phyloP scores from a whole-genome alignment of 805 yeast genomes.

The Naumovozyma castellii region DNA sequence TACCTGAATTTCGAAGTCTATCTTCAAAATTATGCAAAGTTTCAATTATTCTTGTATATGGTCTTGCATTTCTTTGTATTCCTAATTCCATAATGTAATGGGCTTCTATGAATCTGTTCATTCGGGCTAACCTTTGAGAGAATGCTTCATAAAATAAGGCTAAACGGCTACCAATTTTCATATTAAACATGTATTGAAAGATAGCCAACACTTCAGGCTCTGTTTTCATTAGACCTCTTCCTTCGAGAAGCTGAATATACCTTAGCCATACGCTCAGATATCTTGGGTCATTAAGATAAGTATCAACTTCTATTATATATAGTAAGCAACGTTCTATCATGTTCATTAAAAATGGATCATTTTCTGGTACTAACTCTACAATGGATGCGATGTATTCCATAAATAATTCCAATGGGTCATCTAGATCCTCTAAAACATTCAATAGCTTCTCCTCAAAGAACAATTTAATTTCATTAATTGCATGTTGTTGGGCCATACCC shows the following conservation, averaged over 20 bases:
- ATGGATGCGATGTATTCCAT: conserved; percentile 68
- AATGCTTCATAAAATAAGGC: conserved; percentile 74
- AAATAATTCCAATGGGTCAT: conserved; percentile 75
- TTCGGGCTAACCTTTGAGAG: conserved; percentile 35
- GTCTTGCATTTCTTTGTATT: conserved; percentile 54
- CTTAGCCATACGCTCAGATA: conserved; percentile 75
- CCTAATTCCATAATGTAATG: conserved; percentile 15
- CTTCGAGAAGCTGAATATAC: conserved; percentile 40
- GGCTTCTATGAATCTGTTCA: conserved; percentile 11
- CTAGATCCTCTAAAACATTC: conserved; percentile 46
- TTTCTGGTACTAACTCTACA: conserved; percentile 43
- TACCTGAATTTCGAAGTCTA: conserved; percentile 8
- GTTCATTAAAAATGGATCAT: conserved; percentile 33
- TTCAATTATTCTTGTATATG: conserved; percentile 37
- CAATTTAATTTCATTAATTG: conserved; percentile 1
- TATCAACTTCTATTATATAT: conserved; percentile 50
- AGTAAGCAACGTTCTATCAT: conserved; percentile 66
- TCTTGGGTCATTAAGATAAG: conserved; percentile 75
- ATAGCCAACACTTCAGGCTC: conserved; percentile 53
- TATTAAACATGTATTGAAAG: conserved; percentile 59
- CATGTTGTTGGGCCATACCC: not conserved
- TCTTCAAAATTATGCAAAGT: conserved; percentile 9
- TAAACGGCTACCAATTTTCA: conserved; percentile 57
- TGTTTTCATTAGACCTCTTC: conserved; percentile 5
- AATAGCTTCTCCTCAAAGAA: conserved; percentile 38